Evolutionary conservation across 2,329 filamentous ascomycete species (phyloP), one percentile per base, ranked within the genome.

Genomic region (Diaporthe humulicola): DNA sequence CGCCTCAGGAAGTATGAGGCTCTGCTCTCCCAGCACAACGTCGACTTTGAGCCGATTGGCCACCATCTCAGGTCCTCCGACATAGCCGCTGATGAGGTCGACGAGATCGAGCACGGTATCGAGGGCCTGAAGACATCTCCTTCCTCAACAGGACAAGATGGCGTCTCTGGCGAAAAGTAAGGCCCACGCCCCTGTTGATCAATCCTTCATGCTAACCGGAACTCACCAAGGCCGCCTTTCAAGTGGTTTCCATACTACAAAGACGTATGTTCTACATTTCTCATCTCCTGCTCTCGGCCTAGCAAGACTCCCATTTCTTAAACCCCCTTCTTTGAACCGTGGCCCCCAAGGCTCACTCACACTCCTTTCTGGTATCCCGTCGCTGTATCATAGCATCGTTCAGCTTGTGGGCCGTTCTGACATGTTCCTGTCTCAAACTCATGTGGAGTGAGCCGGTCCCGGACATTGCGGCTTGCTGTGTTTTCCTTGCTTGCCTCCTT

Each of bases 1-100:
- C 90, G 92, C n/a, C 85, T 95, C 30, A 90, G 88, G 71, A 89
- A 89, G 67, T 95, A 95, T 78, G 94, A 95, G 83, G 81, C 84
- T 9, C 84, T 95, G 54, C 85, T 95, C 42, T 87, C 87, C 71
- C 88, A 93, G 81, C 87, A 94, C 78, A 89, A 91, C 69, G 90
- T 95, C 79, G 84, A 87, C n/a, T 94, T 95, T 77, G 91, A 95
- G 67, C 88, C 92, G 22, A 87, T 94, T 28, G 90, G 90, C 57
- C 84, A 87, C n/a, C 86, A 89, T 40, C 80, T 87, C 71, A 86
- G 83, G 80, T 80, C 84, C 75, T 81, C 80, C 54, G 83, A 85
- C 73, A 79, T 74, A 80, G 84, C 78, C 79, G 80, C 82, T 10
- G 89, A 90, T 76, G 89, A 90, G 73, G 87, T 90, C 25, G 87